phyloP scores from a whole-genome alignment of 495 filamentous ascomycete species.

The Talaromyces proteolyticus region DNA sequence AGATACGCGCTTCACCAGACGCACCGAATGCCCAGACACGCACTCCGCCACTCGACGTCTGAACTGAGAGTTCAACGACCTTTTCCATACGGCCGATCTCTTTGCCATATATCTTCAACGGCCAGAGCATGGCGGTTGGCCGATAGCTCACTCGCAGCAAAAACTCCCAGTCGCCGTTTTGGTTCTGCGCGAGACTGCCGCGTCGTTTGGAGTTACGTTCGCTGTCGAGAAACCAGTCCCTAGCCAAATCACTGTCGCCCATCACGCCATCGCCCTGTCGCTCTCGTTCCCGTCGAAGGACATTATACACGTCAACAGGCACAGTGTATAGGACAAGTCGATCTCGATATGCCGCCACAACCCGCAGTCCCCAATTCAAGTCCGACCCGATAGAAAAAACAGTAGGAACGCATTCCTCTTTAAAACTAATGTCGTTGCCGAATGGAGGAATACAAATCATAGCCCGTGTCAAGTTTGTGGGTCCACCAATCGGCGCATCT shows the following conservation, averaged over 20 bases:
- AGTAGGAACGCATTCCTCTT: slow-evolving; percentile 36
- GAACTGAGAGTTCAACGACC: slow-evolving; percentile 30
- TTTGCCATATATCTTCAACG: slow-evolving; percentile 37
- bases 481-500: slow-evolving; percentile 55
- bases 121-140: slow-evolving; percentile 33
- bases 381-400: slow-evolving; percentile 56
- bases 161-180: slow-evolving; percentile 37
- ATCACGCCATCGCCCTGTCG: slow-evolving; percentile 26
- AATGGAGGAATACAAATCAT: slow-evolving; percentile 35
- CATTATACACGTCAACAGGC: slow-evolving; percentile 53
- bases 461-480: slow-evolving; percentile 39
- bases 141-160: slow-evolving; percentile 28
- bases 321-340: slow-evolving; percentile 56
- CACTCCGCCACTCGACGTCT: slow-evolving; percentile 27
- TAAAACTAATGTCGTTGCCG: slow-evolving; percentile 23
- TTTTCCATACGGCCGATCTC: slow-evolving; percentile 31
- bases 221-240: slow-evolving; percentile 27
- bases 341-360: slow-evolving; percentile 55
- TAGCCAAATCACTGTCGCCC: slow-evolving; percentile 27
- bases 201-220: slow-evolving; percentile 21
- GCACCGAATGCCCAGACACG: slow-evolving; percentile 35
- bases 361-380: slow-evolving; percentile 52
- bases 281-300: slow-evolving; percentile 32
- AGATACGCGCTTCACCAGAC: slow-evolving; percentile 22
- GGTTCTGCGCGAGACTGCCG: slow-evolving; percentile 27